Conservation (phyloP, 2,329 filamentous ascomycete genomes). For the Exophiala lecanii-corni region DNA sequence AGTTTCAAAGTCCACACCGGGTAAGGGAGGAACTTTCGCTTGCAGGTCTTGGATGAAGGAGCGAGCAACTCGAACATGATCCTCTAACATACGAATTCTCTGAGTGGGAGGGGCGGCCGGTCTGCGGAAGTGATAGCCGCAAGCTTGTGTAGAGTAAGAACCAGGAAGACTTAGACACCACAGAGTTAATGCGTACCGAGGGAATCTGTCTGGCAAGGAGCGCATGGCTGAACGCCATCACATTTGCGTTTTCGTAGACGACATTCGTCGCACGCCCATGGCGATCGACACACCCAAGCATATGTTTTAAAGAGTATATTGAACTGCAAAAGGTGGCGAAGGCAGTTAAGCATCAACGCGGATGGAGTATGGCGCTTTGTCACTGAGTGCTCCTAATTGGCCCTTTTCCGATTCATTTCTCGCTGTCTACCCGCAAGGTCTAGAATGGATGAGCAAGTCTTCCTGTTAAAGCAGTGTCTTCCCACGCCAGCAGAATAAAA, state of each 20-base stretch:
- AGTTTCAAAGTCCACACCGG: conserved; percentile 11
- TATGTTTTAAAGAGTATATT: too few relatives aligned
- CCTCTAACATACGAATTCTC: conserved; percentile 22
- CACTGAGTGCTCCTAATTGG: too few relatives aligned
- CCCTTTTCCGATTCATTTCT: too few relatives aligned
- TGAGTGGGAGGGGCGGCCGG: conserved; percentile 22
- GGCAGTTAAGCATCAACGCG: too few relatives aligned
- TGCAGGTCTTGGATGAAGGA: conserved; percentile 15
- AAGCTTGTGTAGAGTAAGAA: conserved; percentile 9
- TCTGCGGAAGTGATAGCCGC: conserved; percentile 18
- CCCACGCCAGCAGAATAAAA: too few relatives aligned
- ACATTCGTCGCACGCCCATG: conserved; percentile 24
- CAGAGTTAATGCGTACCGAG: conserved; percentile 9
- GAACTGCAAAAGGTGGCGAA: too few relatives aligned
- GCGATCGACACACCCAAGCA: too few relatives aligned
- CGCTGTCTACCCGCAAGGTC: too few relatives aligned
- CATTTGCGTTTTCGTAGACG: conserved; percentile 23
- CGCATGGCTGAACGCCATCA: conserved; percentile 19
- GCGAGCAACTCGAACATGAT: conserved; percentile 14
- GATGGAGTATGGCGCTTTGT: too few relatives aligned
- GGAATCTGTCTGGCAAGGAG: conserved; percentile 11
- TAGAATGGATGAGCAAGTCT: too few relatives aligned
- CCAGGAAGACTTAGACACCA: not conserved
- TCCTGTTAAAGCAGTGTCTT: too few relatives aligned
- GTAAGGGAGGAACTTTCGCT: conserved; percentile 4